Base-by-base conservation (phyloP, 768 basidiomycete species). In the Gloeophyllum trabeum region DNA sequence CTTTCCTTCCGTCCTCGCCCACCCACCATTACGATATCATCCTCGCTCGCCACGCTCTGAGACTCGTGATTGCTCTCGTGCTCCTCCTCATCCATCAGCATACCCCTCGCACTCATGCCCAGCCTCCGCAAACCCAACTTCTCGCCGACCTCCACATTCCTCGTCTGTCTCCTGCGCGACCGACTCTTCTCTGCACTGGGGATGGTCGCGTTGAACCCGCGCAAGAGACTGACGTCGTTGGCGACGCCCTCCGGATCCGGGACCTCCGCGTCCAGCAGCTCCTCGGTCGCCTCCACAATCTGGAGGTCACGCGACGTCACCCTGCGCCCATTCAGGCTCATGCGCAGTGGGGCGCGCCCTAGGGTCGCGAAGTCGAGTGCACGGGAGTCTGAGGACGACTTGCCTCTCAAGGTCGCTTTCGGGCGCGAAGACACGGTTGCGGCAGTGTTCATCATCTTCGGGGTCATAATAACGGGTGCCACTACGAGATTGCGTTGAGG, bases 141-240 rank as follows among this genome's bases (percentile, higher is more conserved):
- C 22, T 79, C 81, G 16, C 28, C 28, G 10, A 79, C 73, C 3
- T 89, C 83, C 12, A 88, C 75, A 50, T 79, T 85, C 45, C 92
- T 70, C 61, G 85, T 76, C 58, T 88, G 81, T 44, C 90, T 63
- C 48, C 92, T 62, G 46, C 91, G 68, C 12, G 76, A 67, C 47
- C 84, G 80, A 42, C 87, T 72, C 55, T 79, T 73, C 50, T 90
- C 84, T 28, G 92, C 76, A 54, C 84, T 86, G 10, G 94, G 94
- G 34, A 96, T 85, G 2, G 94, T 97, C 14, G 94, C 94, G 53
- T 88, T 84, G 61, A 97, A 98, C 0, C 94, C 94, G 35, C 83
- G 77, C 32, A 96, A 64, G 24, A 98, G 68, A 52, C 86, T 88
- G 40, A 92, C 79, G 52, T 77, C 74, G 13, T 73, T 70, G 4